These are phyloP conservation scores for Fusarium hainanense DNA, from an alignment of 2,329 filamentous ascomycete genomes.

Conservation along the genomic window DNA sequence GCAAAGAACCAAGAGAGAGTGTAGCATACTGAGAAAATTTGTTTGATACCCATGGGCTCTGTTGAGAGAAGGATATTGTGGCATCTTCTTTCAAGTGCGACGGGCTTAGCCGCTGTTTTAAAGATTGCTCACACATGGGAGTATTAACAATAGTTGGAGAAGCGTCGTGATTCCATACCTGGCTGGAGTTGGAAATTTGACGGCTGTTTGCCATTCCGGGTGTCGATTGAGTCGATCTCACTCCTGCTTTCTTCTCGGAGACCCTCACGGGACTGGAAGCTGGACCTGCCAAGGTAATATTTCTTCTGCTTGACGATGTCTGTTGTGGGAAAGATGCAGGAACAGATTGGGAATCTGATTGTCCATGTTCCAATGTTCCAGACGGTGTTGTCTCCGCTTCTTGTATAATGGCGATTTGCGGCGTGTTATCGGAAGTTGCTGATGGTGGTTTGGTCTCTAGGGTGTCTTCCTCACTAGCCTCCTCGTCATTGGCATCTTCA, in stretches of 20 bases:
- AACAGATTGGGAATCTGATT: slow-evolving; percentile 2
- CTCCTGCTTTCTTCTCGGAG: background rate
- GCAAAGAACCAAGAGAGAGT: slow-evolving; percentile 3
- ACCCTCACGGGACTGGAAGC: background rate
- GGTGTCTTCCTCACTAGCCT: background rate
- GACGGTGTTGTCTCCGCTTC: background rate
- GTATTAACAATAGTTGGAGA: background rate
- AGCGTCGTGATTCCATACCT: background rate
- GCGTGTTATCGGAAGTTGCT: background rate
- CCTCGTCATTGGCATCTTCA: background rate
- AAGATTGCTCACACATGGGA: background rate
- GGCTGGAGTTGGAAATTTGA: background rate
- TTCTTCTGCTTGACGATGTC: background rate
- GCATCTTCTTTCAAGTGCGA: background rate
- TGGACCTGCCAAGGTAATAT: background rate
- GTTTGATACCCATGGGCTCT: slow-evolving; percentile 41
- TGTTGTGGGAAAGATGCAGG: slow-evolving; percentile 3
- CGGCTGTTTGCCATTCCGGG: background rate
- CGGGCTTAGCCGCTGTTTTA: background rate
- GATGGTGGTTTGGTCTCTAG: background rate
- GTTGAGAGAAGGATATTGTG: slow-evolving; percentile 38
- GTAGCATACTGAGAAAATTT: slow-evolving; percentile 39
- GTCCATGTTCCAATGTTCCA: background rate
- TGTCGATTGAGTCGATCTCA: background rate
- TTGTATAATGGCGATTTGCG: background rate